Percentiles rank a stretch among this genome's conserved stretches.
Evolutionary conservation across 2,329 filamentous ascomycete genomes (phyloP).

Genomic region (Aspergillus hiratsukae): DNA sequence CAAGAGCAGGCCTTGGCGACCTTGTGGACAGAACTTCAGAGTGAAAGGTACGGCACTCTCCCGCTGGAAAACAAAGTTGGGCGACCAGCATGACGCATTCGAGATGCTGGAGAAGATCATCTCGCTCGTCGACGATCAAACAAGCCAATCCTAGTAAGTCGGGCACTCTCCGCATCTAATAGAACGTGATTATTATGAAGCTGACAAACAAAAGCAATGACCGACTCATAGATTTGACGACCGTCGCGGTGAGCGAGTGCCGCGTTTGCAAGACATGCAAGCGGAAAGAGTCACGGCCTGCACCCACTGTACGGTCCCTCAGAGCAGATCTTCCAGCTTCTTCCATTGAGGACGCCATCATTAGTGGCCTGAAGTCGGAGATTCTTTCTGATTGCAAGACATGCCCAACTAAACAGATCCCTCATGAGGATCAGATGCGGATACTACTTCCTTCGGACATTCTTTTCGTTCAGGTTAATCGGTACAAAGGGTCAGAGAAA

Average conservation of each 20-base stretch:
- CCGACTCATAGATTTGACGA: neutral
- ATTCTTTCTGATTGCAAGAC: neutral
- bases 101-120: conserved; percentile 16
- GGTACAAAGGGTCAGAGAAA: neutral
- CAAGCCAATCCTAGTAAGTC: neutral
- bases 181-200: neutral
- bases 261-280: neutral
- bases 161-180: neutral
- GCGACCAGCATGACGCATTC: conserved; percentile 12
- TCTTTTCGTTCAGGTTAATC: conserved; percentile 20
- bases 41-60: neutral
- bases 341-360: neutral
- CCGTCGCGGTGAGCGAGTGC: neutral
- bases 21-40: conserved; percentile 5
- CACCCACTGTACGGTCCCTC: neutral
- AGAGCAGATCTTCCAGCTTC: neutral
- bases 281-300: neutral
- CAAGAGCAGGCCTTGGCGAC: neutral
- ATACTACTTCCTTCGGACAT: conserved; percentile 15
- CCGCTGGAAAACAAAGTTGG: neutral
- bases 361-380: neutral
- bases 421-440: conserved; percentile 1
- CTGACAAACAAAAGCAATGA: neutral
- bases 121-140: neutral
- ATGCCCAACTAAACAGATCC: conserved; percentile 4